Evolutionary conservation across 495 filamentous ascomycete species (phyloP), one percentile per base, ranked within the genome.

Genomic region (Cercophora samala): DNA sequence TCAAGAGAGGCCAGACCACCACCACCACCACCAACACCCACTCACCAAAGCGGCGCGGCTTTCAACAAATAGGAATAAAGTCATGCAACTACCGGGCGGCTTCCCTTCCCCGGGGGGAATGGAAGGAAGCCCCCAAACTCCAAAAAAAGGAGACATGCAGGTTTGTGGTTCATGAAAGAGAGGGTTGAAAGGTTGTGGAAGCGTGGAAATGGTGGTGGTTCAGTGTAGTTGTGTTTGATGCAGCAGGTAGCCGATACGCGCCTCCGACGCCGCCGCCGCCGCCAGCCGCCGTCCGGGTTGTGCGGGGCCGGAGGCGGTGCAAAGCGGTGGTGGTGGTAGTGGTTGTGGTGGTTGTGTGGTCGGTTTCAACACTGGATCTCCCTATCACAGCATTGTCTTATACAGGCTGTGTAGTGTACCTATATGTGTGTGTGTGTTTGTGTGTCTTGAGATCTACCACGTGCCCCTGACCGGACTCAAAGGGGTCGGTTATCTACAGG

Each of bases 201-300:
- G 19, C 52, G 17, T n/a, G n/a, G n/a, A n/a, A n/a, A n/a, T n/a
- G n/a, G n/a, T n/a, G n/a, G n/a, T n/a, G n/a, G n/a, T n/a, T n/a
- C n/a, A n/a, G n/a, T n/a, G 19, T 54, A 18, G 22, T 56, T 21
- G n/a, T 56, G 53, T 56, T 56, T 56, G 53, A 56, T 56, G 53
- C 53, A 56, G 1, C 53, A 56, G 53, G 53, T 56, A 56, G 53
- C 53, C 53, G 53, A 9, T 18, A 54, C 52, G 17, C n/a, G 53
- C 19, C 37, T n/a, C n/a, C n/a, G n/a, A n/a, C n/a, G n/a, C n/a
- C n/a, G n/a, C n/a, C n/a, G n/a, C n/a, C n/a, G n/a, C n/a, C n/a
- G n/a, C n/a, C n/a, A n/a, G n/a, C n/a, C n/a, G n/a, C n/a, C n/a
- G n/a, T n/a, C n/a, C n/a, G n/a, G n/a, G n/a, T n/a, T n/a, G n/a